Base-by-base conservation (phyloP, 257 asterid genomes). In the Ilex asprella region DNA sequence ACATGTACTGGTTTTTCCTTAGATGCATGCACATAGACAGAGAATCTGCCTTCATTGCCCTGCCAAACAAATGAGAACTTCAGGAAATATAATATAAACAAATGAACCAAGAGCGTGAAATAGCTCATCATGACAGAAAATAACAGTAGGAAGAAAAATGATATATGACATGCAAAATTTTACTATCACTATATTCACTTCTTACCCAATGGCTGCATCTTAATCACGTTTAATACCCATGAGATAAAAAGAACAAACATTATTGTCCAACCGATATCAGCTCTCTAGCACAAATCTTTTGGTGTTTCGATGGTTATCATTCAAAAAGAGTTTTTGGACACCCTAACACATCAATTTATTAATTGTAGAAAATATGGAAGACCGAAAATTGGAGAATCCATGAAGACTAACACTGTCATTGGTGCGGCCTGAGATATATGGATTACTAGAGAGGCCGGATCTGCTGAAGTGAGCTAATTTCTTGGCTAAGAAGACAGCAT, bases 1-100 rank as follows among this genome's bases (percentile, higher is more conserved):
- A 85, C 87, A 90, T 93, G 99, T 71, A 93, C 75, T 50, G 95
- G 99, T 76, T 75, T 86, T 66, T 84, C 94, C 82, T 86, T 84
- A 67, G 97, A 93, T 9, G 97, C 99, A 67, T 93, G 99, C 67
- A 93, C 99, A 58, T 93, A 90, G 55, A 93, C 91, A 63, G 99
- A 87, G 76, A 93, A 93, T 76, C 80, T 89, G 46, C 94, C 95
- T 90, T 93, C 99, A 73, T 93, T 84, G 56, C 97, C 99, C 99
- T 93, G 93, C 69, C 71, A 79, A 63, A 72, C 65, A 62, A 47
- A 59, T 47, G 30, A 73, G 12, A 46, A 46, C 1, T 46, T 44
- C 53, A 61, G 70, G 39, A 49, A 63, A 67, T 60, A 5, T 11
- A 21, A 6, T 49, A 11, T 4, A 12, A 11, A 11, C 0, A 49